Evolutionary conservation across 305 asterid species (phyloP).

Genomic region (Solanum hybrid): DNA sequence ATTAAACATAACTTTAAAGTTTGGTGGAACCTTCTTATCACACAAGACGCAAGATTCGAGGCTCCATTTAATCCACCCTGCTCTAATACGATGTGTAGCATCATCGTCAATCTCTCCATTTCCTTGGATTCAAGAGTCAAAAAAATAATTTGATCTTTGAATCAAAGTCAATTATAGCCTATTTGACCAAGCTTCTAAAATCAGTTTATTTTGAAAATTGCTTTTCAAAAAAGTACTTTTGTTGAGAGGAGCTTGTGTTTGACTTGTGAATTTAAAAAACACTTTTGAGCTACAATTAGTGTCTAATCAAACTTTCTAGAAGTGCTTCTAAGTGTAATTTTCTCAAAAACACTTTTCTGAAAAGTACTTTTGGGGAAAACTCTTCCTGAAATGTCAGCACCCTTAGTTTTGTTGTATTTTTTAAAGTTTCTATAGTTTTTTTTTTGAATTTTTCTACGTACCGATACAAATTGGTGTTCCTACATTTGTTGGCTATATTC

Average conservation of each 20-base stretch:
- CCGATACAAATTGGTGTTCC: background rate
- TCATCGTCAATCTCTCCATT: background rate
- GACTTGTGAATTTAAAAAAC: background rate
- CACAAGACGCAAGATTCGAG: background rate
- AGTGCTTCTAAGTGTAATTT: background rate
- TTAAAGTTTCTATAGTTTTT: background rate
- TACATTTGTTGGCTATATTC: background rate
- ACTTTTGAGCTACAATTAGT: background rate
- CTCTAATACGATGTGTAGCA: background rate
- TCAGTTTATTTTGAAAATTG: background rate
- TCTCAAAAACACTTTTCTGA: background rate
- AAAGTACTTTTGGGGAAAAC: background rate
- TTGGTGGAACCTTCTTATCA: background rate
- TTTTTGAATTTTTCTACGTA: background rate
- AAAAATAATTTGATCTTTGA: background rate
- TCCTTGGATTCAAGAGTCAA: background rate
- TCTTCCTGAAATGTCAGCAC: constrained; percentile 2
- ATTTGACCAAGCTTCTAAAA: background rate
- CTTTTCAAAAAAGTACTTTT: background rate
- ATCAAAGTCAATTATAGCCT: background rate
- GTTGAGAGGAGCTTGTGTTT: background rate
- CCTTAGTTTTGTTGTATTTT: background rate
- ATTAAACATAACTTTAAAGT: background rate
- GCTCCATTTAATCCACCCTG: background rate
- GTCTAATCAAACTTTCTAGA: background rate